Base-by-base conservation (phyloP, 768 basidiomycete species). In the Boletus speciosus region DNA sequence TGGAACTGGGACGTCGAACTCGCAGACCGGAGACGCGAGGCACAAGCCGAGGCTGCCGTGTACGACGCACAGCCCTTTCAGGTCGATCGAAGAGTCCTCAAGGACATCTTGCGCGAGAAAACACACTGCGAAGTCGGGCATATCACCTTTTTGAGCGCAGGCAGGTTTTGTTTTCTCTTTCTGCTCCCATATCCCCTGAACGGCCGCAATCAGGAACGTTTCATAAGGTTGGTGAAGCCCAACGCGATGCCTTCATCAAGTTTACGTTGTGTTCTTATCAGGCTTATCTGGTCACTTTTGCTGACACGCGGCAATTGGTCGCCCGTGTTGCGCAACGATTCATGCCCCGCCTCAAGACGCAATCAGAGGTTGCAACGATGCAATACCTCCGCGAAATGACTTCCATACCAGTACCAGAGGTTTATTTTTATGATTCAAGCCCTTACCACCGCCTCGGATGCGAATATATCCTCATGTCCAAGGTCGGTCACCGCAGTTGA, bases 401-500 rank as follows among this genome's bases (percentile, higher is more conserved):
- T 5, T 71, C 73, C 51, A 76, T 92, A 21, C 90, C 90, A 1
- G 86, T 93, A 16, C 90, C 91, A 0, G 77, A 72, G 31, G 81
- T 93, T 5, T 88, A 86, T 56, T 81, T 83, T 67, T 86, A 88
- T 67, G 89, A 93, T 61, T 79, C 90, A 1, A 91, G 91, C 63
- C 90, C 90, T 9, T 89, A 82, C 67, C 93, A 93, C 66, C 82
- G 87, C 12, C 76, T 93, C 29, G 91, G 90, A 0, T 87, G 88
- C 19, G 91, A 93, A 69, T 93, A 85, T 61, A 90, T 93, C 58
- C 66, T 93, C 56, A 90, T 93, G 90, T 87, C 87, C 50, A 91
- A 86, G 82, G 90, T 87, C 56, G 41, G 80, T 72, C 31, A 2
- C 14, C 14, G 42, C 15, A 34, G 31, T 38, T 41, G 55, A 54